Evolutionary conservation across 2,329 filamentous ascomycete genomes (phyloP).

Genomic region (Metarhizium rileyi): DNA sequence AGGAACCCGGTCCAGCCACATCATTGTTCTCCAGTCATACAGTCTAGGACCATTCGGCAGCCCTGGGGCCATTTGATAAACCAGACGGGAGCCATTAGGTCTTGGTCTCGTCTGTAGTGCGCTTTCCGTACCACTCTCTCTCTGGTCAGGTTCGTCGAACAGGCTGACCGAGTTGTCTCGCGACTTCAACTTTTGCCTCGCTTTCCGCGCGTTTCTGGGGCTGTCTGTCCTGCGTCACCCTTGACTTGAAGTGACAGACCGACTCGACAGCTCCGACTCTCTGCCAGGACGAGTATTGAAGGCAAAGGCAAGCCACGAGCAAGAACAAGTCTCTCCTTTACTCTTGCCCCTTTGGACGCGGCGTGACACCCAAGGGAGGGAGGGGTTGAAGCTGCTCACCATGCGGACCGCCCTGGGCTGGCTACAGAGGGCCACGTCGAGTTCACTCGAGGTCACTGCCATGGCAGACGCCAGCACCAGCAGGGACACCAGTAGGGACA

Average conservation of each 20-base stretch:
- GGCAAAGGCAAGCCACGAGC: no score
- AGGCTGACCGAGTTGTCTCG: no score
- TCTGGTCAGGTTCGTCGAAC: constrained; percentile 2
- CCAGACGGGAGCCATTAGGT: background rate
- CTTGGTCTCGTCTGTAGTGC: background rate
- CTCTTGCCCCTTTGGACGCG: no score
- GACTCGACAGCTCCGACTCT: no score
- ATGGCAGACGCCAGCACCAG: constrained; percentile 3
- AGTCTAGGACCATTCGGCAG: background rate
- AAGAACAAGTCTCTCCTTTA: no score
- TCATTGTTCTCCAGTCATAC: background rate
- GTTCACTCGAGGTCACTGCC: background rate
- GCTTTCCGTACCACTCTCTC: no score
- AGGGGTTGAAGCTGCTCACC: no score
- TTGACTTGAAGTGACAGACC: background rate
- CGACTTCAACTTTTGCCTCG: background rate
- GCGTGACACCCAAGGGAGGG: no score
- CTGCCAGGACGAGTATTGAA: no score
- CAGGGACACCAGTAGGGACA: constrained; percentile 1
- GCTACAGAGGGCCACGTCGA: constrained; percentile 14
- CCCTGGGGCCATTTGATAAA: background rate
- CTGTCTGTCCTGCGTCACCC: background rate
- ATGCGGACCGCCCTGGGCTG: constrained; percentile 17
- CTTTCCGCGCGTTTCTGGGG: background rate
- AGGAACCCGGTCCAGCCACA: background rate